Evolutionary conservation across 129 eudicot species (phyloP), one percentile per base, ranked within the genome.

Genomic region (Pseudognaphalium luteoalbum): DNA sequence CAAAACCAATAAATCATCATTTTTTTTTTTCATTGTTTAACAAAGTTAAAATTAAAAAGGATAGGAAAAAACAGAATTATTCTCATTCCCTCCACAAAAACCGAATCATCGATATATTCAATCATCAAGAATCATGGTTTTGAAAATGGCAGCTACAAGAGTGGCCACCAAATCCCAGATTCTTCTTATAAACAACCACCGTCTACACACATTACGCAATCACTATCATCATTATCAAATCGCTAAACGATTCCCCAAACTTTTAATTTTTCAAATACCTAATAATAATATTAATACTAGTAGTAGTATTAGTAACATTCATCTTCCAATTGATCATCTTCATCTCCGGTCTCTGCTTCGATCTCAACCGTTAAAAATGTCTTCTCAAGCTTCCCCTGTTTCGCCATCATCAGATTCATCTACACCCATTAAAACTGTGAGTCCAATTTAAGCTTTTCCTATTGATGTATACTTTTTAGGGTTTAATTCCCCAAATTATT

Each of bases 341-440:
- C n/a, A 28, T 87, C 52, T 60, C 79, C 71, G 68, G 60, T 70
- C 80, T 79, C 73, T 41, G 72, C 79, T 79, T 78, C 84, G 71
- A 81, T 54, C 66, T 80, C 85, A 54, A 60, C 73, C 75, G 25
- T 14, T 81, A 72, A 57, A 76, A 7, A 92, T 93, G 92, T 83
- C 92, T 79, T 82, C 93, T 37, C 66, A 69, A 73, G 52, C 80
- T 9, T 42, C 82, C 17, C 66, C 84, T 19, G 68, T 37, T 42
- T 29, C 81, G 2, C 70, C 85, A 17, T 9, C 85, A 14, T 9
- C 75, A 1, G 83, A 78, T 42, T 28, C 91, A 67, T 41, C 92
- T 28, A 30, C 73, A 28, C 70, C 83, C 74, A 77, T 75, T 34
- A 85, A 88, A 85, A 88, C 92, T 50, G 96, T 90, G 58, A 77